Evolutionary conservation across 371 early-diverging fungal genomes (phyloP).

Genomic region (Apophysomyces trapeziformis): DNA sequence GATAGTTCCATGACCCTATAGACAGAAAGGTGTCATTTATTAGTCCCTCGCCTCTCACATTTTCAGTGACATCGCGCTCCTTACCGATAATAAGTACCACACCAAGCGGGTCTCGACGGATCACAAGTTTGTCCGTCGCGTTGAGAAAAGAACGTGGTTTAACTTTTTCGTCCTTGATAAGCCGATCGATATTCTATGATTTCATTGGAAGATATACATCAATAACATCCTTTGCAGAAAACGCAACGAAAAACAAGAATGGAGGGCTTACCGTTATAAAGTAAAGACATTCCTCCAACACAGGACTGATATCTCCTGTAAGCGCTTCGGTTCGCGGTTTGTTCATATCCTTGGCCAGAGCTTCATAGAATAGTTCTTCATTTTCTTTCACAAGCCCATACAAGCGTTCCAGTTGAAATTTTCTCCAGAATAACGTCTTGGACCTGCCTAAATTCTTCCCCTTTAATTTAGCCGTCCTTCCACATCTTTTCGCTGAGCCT

Average conservation of each 20-base stretch:
- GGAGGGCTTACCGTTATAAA: constrained; percentile 28
- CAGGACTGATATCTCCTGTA: constrained; percentile 66
- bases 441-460: constrained; percentile 34
- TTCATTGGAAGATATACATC: background rate
- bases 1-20: constrained; percentile 52
- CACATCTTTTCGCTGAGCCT: constrained; percentile 27
- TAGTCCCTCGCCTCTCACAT: background rate
- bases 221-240: background rate
- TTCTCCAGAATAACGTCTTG: constrained; percentile 50
- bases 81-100: constrained; percentile 63
- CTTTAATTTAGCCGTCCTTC: constrained; percentile 29
- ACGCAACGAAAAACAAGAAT: background rate
- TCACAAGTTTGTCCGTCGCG: constrained; percentile 43
- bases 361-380: constrained; percentile 60
- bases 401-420: constrained; percentile 70
- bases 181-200: constrained; percentile 59
- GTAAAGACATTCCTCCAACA: constrained; percentile 57
- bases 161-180: constrained; percentile 57
- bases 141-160: constrained; percentile 32
- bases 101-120: constrained; percentile 81
- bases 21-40: background rate
- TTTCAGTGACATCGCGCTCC: background rate
- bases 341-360: constrained; percentile 68
- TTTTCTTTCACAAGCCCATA: constrained; percentile 70
- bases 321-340: constrained; percentile 61